Evolutionary conservation across 2,329 filamentous ascomycete genomes (phyloP).

Genomic region (Aspergillus chevalieri): DNA sequence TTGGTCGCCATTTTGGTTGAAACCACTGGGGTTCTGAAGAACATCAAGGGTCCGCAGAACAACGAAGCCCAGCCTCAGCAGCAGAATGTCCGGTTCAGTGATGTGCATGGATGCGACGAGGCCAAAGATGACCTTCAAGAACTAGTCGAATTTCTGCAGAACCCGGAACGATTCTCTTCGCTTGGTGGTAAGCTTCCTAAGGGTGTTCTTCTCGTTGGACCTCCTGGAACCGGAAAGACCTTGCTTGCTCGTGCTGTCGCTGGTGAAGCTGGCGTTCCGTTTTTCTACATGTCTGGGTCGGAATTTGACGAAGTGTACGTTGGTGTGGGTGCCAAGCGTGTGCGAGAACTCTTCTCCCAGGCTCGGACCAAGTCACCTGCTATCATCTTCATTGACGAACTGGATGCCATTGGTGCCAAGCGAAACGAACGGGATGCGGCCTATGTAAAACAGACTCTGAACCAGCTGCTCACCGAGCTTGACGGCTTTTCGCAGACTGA

Average conservation of each 20-base stretch:
- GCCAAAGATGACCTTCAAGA: slow-evolving; percentile 97
- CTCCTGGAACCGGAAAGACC: slow-evolving; percentile 96
- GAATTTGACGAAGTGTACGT: slow-evolving; percentile 99
- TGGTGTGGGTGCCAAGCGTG: slow-evolving; percentile 91
- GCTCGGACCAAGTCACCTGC: slow-evolving; percentile 80
- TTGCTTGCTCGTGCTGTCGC: slow-evolving; percentile 91
- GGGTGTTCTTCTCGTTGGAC: slow-evolving; percentile 88
- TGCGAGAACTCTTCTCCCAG: slow-evolving; percentile 81
- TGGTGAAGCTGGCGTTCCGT: slow-evolving; percentile 92
- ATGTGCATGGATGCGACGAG: slow-evolving; percentile 96
- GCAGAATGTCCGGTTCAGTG: slow-evolving; percentile 82
- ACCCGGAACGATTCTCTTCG: slow-evolving; percentile 86
- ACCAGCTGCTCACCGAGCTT: slow-evolving; percentile 91
- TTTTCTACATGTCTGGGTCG: slow-evolving; percentile 99
- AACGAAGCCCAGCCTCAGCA: slow-evolving; percentile 88
- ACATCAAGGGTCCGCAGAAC: slow-evolving; percentile 63
- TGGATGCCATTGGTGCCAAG: slow-evolving; percentile 91
- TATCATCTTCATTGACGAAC: slow-evolving; percentile 92
- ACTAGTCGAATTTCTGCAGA: slow-evolving; percentile 90
- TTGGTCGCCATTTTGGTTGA: slow-evolving; percentile 78
- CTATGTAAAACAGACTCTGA: slow-evolving; percentile 95
- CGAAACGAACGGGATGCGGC: slow-evolving; percentile 87
- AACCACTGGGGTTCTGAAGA: slow-evolving; percentile 70
- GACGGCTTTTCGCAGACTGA: slow-evolving; percentile 95
- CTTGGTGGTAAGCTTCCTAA: slow-evolving; percentile 96